phyloP scores from a whole-genome alignment of 257 asterid genomes.

The Solanum neorickii region DNA sequence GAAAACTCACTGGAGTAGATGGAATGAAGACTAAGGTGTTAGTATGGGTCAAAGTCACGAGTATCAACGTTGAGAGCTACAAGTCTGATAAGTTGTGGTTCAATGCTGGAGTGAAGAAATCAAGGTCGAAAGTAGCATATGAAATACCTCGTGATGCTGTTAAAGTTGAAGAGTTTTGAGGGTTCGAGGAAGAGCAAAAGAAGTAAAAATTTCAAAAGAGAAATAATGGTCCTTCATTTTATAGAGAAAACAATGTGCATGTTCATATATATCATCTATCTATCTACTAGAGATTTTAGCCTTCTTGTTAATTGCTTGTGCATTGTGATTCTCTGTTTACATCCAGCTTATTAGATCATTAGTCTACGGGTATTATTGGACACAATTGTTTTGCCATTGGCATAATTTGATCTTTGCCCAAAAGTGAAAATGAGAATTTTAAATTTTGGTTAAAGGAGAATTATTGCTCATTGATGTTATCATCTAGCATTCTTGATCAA shows the following conservation, averaged over 20 bases:
- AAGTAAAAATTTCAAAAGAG: neutral
- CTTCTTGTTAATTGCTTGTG: neutral
- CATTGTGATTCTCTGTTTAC: neutral
- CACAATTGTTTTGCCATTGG: neutral
- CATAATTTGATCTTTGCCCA: neutral
- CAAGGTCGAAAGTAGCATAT: constrained; percentile 74
- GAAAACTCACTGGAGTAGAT: constrained; percentile 67
- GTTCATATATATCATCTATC: neutral
- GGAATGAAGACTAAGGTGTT: constrained; percentile 89
- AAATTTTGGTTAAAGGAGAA: neutral
- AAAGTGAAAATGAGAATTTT: neutral
- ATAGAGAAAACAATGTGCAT: neutral
- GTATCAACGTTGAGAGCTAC: constrained; percentile 48
- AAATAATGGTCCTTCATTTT: neutral
- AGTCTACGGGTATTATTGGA: neutral
- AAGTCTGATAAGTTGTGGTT: constrained; percentile 91
- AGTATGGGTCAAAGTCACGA: constrained; percentile 79
- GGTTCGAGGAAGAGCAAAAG: neutral
- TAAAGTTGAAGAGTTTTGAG: constrained; percentile 55
- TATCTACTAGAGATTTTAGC: neutral
- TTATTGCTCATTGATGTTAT: neutral
- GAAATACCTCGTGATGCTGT: constrained; percentile 52
- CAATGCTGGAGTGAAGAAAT: constrained; percentile 80
- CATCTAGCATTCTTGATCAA: neutral
- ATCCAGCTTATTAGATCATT: neutral